Evolutionary conservation across 805 yeast species (phyloP), one percentile per base, ranked within the genome.

Genomic region (Sungouiella thailandica): DNA sequence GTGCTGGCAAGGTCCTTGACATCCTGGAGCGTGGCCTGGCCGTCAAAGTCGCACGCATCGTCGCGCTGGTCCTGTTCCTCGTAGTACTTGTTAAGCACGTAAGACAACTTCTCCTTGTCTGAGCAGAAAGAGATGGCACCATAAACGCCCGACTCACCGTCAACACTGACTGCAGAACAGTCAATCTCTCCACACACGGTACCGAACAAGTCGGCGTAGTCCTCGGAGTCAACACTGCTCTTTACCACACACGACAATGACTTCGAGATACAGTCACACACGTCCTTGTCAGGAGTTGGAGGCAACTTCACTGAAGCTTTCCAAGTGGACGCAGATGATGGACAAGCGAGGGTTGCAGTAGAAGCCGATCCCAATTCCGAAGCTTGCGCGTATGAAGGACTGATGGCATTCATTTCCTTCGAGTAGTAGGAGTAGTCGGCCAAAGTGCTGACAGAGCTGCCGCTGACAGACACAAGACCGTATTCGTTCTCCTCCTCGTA

Each of bases 401-500:
- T 45, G 47, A 83, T 59, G 22, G 56, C 49, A 38, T 40, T 40
- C 46, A 46, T 46, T 30, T 46, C 42, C 26, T 35, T 10, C 10
- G 44, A 35, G 44, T 41, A 44, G 46, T 61, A 53, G 9, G 44
- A 57, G 69, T 66, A 83, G 62, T 83, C 93, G 5, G 52, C 62
- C 48, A 81, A 55, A 5, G 89, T 83, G 16, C 68, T 60, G 34
- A 83, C 87, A 12, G 43, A 40, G 50, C 62, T 71, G 28, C 63
- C 61, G 17, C 50, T 52, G 31, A 82, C 62, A 20, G 79, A 52
- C 17, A 86, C 94, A 41, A 86, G 71, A 41, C 96, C 96, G 55
- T 85, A 86, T 46, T 83, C 59, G 62, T 87, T 87, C 29, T 62
- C 79, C 62, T 86, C 96, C 68, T 87, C 78, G 58, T 80, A 83